phyloP scores from a whole-genome alignment of 805 yeast species.

The Lipomyces yamadae region DNA sequence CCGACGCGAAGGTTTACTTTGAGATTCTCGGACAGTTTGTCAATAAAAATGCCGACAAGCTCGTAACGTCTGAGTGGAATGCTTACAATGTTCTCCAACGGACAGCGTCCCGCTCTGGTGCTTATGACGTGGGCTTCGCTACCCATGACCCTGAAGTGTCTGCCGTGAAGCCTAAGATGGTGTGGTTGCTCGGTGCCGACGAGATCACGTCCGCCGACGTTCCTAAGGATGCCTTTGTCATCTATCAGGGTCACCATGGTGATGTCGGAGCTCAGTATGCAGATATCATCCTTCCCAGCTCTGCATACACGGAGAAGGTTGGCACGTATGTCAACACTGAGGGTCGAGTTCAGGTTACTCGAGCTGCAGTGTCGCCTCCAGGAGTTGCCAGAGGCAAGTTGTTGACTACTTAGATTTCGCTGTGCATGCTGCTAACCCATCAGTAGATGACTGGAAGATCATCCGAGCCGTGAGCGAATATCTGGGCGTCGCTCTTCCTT shows the following conservation, averaged over 20 bases:
- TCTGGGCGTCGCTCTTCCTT: slow-evolving; percentile 70
- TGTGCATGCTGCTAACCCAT: neutral
- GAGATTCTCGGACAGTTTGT: slow-evolving; percentile 66
- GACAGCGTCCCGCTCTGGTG: slow-evolving; percentile 86
- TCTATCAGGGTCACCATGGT: slow-evolving; percentile 92
- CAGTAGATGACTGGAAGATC: slow-evolving; percentile 80
- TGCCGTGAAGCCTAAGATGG: slow-evolving; percentile 65
- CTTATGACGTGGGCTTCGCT: slow-evolving; percentile 81
- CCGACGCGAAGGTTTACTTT: slow-evolving; percentile 66
- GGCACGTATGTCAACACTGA: slow-evolving; percentile 88
- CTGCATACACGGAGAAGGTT: slow-evolving; percentile 86
- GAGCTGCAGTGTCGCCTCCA: slow-evolving; percentile 87
- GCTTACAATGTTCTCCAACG: slow-evolving; percentile 81
- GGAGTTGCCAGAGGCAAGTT: slow-evolving; percentile 68
- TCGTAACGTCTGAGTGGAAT: slow-evolving; percentile 76
- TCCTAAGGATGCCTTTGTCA: slow-evolving; percentile 84
- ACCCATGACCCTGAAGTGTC: slow-evolving; percentile 55
- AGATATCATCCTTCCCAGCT: slow-evolving; percentile 83
- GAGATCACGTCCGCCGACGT: slow-evolving; percentile 70
- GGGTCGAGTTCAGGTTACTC: slow-evolving; percentile 82
- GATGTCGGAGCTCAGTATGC: slow-evolving; percentile 87
- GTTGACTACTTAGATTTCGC: neutral
- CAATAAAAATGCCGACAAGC: slow-evolving; percentile 55
- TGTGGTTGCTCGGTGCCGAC: slow-evolving; percentile 84
- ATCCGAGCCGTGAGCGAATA: slow-evolving; percentile 82